Evolutionary conservation across 2,329 filamentous ascomycete species (phyloP).

Genomic region (Lachnellula suecica): DNA sequence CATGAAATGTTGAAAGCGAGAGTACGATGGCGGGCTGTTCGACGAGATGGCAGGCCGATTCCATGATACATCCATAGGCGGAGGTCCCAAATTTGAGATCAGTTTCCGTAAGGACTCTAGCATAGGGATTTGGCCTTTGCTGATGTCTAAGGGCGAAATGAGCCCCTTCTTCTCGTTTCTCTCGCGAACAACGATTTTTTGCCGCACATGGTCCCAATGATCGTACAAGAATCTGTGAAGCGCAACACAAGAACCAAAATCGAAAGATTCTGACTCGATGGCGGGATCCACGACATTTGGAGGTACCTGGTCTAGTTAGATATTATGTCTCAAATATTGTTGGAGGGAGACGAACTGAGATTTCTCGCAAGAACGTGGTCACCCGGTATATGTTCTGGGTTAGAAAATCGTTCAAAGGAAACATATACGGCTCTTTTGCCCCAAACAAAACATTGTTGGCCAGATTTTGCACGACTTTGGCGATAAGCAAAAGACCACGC

Average conservation of each 20-base stretch:
- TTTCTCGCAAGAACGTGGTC: constrained; percentile 65
- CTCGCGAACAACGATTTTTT: constrained; percentile 61
- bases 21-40: constrained; percentile 64
- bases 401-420: constrained; percentile 66
- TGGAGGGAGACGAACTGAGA: constrained; percentile 50
- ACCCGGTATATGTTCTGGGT: constrained; percentile 68
- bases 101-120: constrained; percentile 60
- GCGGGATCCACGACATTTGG: constrained; percentile 46
- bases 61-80: constrained; percentile 68
- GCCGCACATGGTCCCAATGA: constrained; percentile 68
- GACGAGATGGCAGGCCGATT: constrained; percentile 64
- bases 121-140: constrained; percentile 53
- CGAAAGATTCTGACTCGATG: constrained; percentile 53
- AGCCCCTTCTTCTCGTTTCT: constrained; percentile 56
- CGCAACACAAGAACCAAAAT: constrained; percentile 70
- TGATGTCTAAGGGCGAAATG: constrained; percentile 52
- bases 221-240: constrained; percentile 70
- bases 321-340: not conserved
- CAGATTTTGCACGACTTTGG: constrained; percentile 70
- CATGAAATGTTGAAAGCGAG: constrained; percentile 72
- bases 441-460: constrained; percentile 73
- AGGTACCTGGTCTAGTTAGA: constrained; percentile 39
- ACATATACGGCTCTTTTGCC: constrained; percentile 73
- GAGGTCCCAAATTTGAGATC: constrained; percentile 65
- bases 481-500: constrained; percentile 65